Base-by-base conservation (phyloP, 1,284 basidiomycete species). In the Farysia itapuensis region DNA sequence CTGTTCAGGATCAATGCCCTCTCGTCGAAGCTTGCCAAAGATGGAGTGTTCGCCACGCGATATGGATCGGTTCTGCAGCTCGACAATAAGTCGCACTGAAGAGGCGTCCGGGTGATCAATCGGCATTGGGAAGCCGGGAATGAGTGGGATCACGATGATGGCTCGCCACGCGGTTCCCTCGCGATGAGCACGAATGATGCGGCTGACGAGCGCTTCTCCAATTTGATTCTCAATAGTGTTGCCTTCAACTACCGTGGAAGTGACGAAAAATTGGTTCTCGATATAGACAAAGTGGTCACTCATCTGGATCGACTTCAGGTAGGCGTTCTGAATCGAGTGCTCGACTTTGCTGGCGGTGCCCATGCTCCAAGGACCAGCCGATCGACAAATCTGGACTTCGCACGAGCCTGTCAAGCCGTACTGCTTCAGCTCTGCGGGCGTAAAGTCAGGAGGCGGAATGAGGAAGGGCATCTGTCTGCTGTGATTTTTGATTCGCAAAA, bases 181-280 rank as follows among this genome's bases (percentile, higher is more conserved):
- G 20, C 81, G 82, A 74, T 95, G 86, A 1, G 95, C 95, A 4
- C 87, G 84, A 49, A 96, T 87, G 70, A 95, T 94, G 11, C 94
- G 85, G 64, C 87, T 84, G 7, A 97, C 91, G 15, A 99, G 81
- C 2, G 94, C 92, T 73, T 97, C 90, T 19, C 93, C 94, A 42
- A 98, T 95, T 64, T 84, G 83, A 79, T 99, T 99, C 79, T 94
- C 90, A 37, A 98, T 83, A 66, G 84, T 83, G 29, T 90, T 85
- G 49, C 91, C 90, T 63, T 88, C 88, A 20, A 94, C 85, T 1
- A 85, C 81, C 1, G 94, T 96, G 83, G 89, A 95, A 0, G 92
- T 89, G 72, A 98, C 92, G 79, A 99, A 98, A 80, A 97, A 99
- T 77, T 99, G 94, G 74, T 98, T 97, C 78, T 97, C 92, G 53